Conservation (phyloP, 2,329 filamentous ascomycete genomes). For the Venturiaceae sp. region DNA sequence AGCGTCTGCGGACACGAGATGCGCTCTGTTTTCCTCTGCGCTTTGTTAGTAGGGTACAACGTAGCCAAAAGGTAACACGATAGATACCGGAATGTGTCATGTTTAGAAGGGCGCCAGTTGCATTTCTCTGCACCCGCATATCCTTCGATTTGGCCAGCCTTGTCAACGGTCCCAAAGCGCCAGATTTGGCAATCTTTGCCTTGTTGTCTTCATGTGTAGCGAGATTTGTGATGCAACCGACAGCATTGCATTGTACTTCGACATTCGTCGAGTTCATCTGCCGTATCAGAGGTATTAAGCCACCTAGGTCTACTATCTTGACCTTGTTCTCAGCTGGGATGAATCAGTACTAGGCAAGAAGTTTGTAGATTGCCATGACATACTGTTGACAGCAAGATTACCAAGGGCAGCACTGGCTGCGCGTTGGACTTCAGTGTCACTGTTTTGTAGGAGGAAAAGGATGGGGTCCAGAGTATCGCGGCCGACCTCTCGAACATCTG, state of each 20-base stretch:
- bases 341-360: conserved; percentile 32
- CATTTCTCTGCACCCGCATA: conserved; percentile 96
- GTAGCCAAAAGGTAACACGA: conserved; percentile 14
- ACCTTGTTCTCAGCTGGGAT: conserved; percentile 92
- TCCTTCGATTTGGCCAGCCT: conserved; percentile 93
- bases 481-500: conserved; percentile 95
- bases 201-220: conserved; percentile 99
- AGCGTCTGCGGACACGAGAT: conserved; percentile 94
- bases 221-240: conserved; percentile 96
- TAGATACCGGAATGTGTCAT: conserved; percentile 92
- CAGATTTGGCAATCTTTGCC: conserved; percentile 93
- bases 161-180: conserved; percentile 83
- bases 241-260: conserved; percentile 97
- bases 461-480: conserved; percentile 93
- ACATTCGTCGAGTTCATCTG: conserved; percentile 99
- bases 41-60: conserved; percentile 13
- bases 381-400: conserved; percentile 96
- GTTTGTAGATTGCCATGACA: conserved; percentile 10
- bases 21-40: conserved; percentile 90
- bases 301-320: conserved; percentile 84
- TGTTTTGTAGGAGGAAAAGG: conserved; percentile 85
- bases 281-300: conserved; percentile 81
- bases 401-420: conserved; percentile 93
- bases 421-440: conserved; percentile 93
- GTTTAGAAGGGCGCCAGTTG: conserved; percentile 89